Base-by-base conservation (phyloP, 257 asterid species). In the Nicotiana sylvestris region DNA sequence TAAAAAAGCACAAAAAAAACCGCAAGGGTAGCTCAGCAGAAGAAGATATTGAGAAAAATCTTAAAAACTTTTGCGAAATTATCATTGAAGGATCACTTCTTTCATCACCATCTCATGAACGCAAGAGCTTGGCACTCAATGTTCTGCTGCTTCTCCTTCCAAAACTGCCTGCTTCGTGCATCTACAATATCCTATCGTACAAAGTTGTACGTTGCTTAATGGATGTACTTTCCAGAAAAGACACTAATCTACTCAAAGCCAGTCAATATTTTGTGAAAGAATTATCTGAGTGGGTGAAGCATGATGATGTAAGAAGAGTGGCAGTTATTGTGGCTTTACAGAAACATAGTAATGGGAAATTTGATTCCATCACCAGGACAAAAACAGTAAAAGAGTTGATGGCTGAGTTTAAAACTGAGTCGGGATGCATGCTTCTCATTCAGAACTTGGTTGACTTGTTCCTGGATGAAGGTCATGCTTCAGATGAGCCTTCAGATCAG, bases 401-500 rank as follows among this genome's bases (percentile, higher is more conserved):
- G 98, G 81, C 92, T 21, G 96, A 90, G 82, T 93, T 96, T 82
- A 90, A 90, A 84, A 90, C 92, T 21, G 96, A 94, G 88, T 86
- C 96, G 76, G 98, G 98, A 64, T 91, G 98, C 85, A 82, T 87
- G 81, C 85, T 89, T 70, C 91, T 94, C 78, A 88, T 93, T 83
- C 92, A 94, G 87, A 92, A 87, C 85, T 89, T 94, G 91, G 83
- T 85, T 27, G 66, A 85, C 83, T 87, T 96, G 97, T 94, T 96
- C 91, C 87, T 94, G 55, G 98, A 94, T 82, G 99, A 93, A 82
- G 92, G 91, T n/a, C 86, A 76, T 83, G 87, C 94, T 67, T 94
- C 95, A 17, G 98, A 96, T 80, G 98, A 94, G 86, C 98, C 98
- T 84, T 96, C 98, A 78, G 99, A 94, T 91, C 98, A 96, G 90